phyloP scores from a whole-genome alignment of 441 rosid genomes.

The Jatropha podagrica region DNA sequence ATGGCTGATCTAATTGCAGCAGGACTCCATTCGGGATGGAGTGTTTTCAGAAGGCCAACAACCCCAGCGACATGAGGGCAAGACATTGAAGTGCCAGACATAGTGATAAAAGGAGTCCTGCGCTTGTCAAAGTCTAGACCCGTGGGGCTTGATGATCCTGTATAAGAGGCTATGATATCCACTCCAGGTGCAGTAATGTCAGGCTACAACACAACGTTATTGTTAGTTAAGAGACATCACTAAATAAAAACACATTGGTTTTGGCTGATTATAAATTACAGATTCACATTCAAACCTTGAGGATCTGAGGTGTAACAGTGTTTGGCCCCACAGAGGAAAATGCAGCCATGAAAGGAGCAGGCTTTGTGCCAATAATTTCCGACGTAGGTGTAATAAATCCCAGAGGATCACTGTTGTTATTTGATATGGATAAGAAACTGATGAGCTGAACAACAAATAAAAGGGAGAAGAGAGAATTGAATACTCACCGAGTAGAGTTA shows the following conservation, averaged over 20 bases:
- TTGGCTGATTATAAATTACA: not conserved
- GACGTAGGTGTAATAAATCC: conserved; percentile 36
- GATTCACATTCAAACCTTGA: conserved; percentile 36
- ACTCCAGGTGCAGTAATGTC: conserved; percentile 69
- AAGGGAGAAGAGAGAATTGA: not conserved
- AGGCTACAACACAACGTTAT: conserved; percentile 34
- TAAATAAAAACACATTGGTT: not conserved
- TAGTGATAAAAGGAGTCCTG: conserved; percentile 27
- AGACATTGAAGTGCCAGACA: conserved; percentile 67
- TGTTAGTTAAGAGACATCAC: not conserved
- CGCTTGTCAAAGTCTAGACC: conserved; percentile 30
- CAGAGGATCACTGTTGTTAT: conserved; percentile 37
- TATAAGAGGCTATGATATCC: conserved; percentile 48
- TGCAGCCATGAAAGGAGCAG: conserved; percentile 54
- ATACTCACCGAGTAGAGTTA: conserved; percentile 35
- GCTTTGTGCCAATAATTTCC: conserved; percentile 23
- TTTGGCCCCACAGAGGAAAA: conserved; percentile 69
- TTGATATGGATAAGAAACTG: not conserved
- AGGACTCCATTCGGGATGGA: conserved; percentile 59
- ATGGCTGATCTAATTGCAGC: conserved; percentile 62
- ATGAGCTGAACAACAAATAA: not conserved
- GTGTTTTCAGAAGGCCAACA: conserved; percentile 47
- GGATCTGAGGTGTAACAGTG: conserved; percentile 43
- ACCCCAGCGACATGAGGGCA: conserved; percentile 69
- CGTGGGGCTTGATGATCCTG: conserved; percentile 30